Evolutionary conservation across 2,329 filamentous ascomycete genomes (phyloP).

Genomic region (Calonectria hawksworthii): DNA sequence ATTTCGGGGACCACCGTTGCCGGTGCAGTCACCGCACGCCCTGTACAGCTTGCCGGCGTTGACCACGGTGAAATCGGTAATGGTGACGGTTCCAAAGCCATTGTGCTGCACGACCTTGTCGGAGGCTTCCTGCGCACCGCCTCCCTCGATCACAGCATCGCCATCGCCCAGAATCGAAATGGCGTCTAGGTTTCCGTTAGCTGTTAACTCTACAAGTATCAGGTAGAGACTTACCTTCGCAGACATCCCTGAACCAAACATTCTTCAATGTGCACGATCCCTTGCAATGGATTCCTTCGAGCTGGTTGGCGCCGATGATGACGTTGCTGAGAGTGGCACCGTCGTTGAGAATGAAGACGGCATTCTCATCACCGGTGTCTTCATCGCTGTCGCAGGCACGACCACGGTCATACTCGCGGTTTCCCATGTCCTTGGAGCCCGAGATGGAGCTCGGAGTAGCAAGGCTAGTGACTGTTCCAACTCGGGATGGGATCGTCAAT

Average conservation of each 20-base stretch:
- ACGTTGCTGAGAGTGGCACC: conserved; percentile 32
- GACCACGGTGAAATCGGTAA: conserved; percentile 40
- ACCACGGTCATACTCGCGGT: conserved; percentile 23
- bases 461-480: conserved; percentile 10
- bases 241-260: conserved; percentile 56
- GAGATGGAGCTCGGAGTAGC: conserved; percentile 5
- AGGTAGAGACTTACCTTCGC: conserved; percentile 41
- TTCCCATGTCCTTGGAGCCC: conserved; percentile 4
- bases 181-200: neutral
- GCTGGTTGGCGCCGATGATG: conserved; percentile 37
- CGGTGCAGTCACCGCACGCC: conserved; percentile 44
- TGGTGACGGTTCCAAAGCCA: conserved; percentile 38
- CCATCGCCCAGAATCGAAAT: conserved; percentile 15
- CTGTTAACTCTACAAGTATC: neutral
- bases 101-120: conserved; percentile 45
- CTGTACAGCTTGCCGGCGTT: conserved; percentile 43
- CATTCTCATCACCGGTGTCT: conserved; percentile 6
- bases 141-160: conserved; percentile 23
- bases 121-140: conserved; percentile 39
- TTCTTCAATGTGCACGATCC: conserved; percentile 49
- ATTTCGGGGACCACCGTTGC: conserved; percentile 41
- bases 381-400: conserved; percentile 11
- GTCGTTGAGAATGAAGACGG: conserved; percentile 34
- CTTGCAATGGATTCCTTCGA: conserved; percentile 45
- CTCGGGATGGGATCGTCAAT: conserved; percentile 15